These are phyloP conservation scores for Pichia rugopelliculosa DNA, from an alignment of 805 yeast genomes.

Conservation along the genomic window DNA sequence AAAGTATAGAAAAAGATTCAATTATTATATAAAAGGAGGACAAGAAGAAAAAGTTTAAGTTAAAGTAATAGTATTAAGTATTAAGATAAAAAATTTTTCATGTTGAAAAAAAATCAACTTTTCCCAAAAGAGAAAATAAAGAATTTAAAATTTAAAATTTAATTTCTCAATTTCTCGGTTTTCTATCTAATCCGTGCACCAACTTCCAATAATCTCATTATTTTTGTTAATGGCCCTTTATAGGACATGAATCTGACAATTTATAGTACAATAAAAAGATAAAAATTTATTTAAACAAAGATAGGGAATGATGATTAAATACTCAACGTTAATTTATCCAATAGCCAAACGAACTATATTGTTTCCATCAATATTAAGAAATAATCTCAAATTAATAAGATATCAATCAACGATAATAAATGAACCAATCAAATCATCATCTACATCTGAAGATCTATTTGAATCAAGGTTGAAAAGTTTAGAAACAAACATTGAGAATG, in stretches of 20 bases:
- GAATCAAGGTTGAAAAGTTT: constrained; percentile 9
- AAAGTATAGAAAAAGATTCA: background rate
- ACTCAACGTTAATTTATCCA: background rate
- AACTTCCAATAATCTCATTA: background rate
- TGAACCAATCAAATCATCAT: background rate
- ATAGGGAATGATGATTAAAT: background rate
- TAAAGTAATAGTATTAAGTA: background rate
- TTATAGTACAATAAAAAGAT: no score
- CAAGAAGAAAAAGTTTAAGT: background rate
- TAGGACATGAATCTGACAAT: background rate
- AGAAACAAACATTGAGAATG: constrained; percentile 8
- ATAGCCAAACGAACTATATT: background rate
- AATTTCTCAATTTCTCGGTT: background rate
- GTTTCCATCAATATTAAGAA: background rate
- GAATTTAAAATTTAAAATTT: background rate
- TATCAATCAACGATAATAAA: constrained; percentile 9
- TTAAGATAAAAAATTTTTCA: background rate
- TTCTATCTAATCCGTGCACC: background rate
- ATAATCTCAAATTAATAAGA: background rate
- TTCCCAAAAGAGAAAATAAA: background rate
- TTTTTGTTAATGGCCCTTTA: no score
- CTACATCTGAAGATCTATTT: constrained; percentile 9
- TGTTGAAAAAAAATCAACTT: no score
- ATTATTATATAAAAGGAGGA: background rate
- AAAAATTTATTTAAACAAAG: background rate